Evolutionary conservation across 306 rosid species (phyloP), one percentile per base, ranked within the genome.

Genomic region (Fragaria vesca): DNA sequence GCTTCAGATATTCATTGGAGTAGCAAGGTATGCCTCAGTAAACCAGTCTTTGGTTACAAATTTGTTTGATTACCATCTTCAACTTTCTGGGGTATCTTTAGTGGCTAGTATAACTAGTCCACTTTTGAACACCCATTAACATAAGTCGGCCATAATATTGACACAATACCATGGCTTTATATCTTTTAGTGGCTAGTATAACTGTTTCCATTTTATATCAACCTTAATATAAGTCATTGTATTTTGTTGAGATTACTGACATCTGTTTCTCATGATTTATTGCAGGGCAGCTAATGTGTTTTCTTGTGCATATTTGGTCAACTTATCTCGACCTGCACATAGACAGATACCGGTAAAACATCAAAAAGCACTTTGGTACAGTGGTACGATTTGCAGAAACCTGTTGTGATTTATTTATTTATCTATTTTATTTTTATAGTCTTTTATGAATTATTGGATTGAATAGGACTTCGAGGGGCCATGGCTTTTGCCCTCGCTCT

Each of bases 401-500:
- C 63, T 20, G 83, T 66, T 66, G 70, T 70, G 73, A 73, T 55
- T 71, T 43, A 26, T 40, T 66, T 12, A 17, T 13, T 48, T 48
- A 48, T 48, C 52, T 77, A 12, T 65, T 20, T 74, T 36, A 38
- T 57, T 72, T 21, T 66, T 36, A 8, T 73, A 32, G 42, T 75
- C 72, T 55, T 58, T 76, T 80, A 71, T 34, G 26, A 74, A 43
- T 66, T 79, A n/a, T 78, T 82, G 77, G 71, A 52, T 62, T 78
- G 76, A 75, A 38, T 74, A 95, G 99, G 99, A 76, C 99, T 95
- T 79, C 91, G 99, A 80, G 99, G 99, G 74, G 99, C 99, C 72
- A 95, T 95, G 99, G 99, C 99, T 28, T 95, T 95, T 90, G 99
- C 99, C 50, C 94, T 95, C 66, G 97, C 99, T 76, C 82, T 95